Base-by-base conservation (phyloP, 176 grass and related monocot species). In the Hordeum marinum region DNA sequence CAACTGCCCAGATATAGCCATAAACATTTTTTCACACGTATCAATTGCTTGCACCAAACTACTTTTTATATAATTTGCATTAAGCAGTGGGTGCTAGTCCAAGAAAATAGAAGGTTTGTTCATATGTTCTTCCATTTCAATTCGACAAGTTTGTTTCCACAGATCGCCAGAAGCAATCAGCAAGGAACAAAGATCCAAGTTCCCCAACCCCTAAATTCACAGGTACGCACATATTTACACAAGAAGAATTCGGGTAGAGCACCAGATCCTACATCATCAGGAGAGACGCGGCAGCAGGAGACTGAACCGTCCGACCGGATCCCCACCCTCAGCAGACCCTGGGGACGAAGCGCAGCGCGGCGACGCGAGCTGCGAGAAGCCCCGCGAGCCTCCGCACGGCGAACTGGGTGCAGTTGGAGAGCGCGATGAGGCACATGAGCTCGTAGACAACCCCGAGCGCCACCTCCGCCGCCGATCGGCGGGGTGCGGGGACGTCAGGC, bases 321-420 rank as follows among this genome's bases (percentile, higher is more conserved):
- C 23, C 70, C 7, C 40, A 15, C 10, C 10, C 43, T 88, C 86
- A 92, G 76, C 90, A 88, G 66, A 88, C 83, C 1, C 64, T 74
- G 54, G 86, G 83, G 27, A 92, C 55, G 77, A 88, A 88, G 23
- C 83, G 83, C 45, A 92, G 80, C 2, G 86, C 82, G 2, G 87
- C 66, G 65, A 75, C 79, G 27, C 80, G 86, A 6, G 83, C 82
- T 3, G 42, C 50, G 40, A 92, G 75, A 25, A 92, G 70, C 1
- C 75, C 79, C 7, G 83, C 90, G 48, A 89, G 73, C 87, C 87
- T 89, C 68, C 87, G 81, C 45, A 86, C 21, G 41, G 90, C 90
- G 39, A 92, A 92, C 62, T 84, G 87, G 83, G 90, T 89, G 90
- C 90, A 92, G 76, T 84, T 92, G 41, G 90, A 92, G 68, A 92